Conservation (phyloP, 2,329 filamentous ascomycete species). For the Fusarium hostae region DNA sequence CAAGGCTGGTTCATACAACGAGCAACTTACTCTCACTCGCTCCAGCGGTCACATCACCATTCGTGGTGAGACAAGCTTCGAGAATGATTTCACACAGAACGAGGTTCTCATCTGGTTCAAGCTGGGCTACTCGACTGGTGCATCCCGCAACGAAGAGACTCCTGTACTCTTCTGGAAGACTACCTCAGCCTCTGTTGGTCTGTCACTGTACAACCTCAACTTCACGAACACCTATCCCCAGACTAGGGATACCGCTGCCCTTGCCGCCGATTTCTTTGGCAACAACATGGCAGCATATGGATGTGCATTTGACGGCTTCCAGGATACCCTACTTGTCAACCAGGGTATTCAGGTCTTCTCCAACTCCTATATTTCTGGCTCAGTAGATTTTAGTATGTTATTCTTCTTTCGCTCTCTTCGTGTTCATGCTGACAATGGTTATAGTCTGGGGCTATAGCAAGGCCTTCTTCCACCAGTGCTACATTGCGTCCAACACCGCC, state of each 20-base stretch:
- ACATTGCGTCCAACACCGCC: constrained; percentile 51
- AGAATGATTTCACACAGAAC: constrained; percentile 40
- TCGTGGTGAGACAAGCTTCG: constrained; percentile 36
- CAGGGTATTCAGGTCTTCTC: constrained; percentile 59
- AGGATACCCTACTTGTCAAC: constrained; percentile 62
- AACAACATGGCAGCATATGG: constrained; percentile 52
- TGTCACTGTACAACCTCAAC: constrained; percentile 71
- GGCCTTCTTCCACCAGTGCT: constrained; percentile 52
- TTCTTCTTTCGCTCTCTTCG: too few species aligned
- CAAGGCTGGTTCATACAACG: constrained; percentile 39
- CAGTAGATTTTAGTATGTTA: constrained; percentile 31
- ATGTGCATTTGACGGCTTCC: constrained; percentile 57
- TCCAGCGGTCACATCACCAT: constrained; percentile 29
- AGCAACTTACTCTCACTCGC: constrained; percentile 34
- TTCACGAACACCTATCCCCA: constrained; percentile 59
- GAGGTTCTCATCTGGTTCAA: constrained; percentile 36
- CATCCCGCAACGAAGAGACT: constrained; percentile 54
- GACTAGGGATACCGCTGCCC: constrained; percentile 55
- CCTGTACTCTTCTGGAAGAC: constrained; percentile 59
- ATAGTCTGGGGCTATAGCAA: constrained; percentile 47
- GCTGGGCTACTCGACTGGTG: constrained; percentile 48
- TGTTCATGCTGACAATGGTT: too few species aligned
- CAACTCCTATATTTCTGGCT: constrained; percentile 49
- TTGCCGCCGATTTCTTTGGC: constrained; percentile 51
- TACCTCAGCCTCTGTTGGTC: constrained; percentile 54